A percentile compares a stretch with the other conserved stretches of the same genome.
Conservation (phyloP, 139 green algal genomes). For the Trebouxia sp. region DNA sequence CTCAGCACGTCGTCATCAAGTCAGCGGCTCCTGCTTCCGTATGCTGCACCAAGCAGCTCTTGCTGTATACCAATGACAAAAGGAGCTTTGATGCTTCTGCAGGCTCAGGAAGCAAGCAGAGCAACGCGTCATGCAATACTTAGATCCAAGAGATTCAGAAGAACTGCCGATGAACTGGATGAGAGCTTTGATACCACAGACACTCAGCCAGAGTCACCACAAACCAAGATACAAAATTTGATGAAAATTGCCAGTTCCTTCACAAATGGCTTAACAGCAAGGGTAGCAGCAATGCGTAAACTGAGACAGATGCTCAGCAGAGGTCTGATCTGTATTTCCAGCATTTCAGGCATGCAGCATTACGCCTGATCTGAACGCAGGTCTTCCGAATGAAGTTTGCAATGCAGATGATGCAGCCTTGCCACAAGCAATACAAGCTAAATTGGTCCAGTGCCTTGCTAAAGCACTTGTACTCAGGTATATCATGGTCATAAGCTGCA, state of each 20-base stretch:
- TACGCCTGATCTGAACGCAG: too few species aligned
- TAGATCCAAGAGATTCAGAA: not conserved
- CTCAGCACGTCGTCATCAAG: not conserved
- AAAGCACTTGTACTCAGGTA: constrained; percentile 5
- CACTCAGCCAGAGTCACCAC: not conserved
- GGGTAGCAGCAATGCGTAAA: not conserved
- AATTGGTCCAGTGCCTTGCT: not conserved
- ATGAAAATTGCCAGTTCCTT: not conserved
- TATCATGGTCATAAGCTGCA: too few species aligned
- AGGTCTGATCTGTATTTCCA: not conserved
- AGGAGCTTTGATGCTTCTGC: not conserved
- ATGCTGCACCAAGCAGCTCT: not conserved
- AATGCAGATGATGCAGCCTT: not conserved
- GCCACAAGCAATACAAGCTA: not conserved
- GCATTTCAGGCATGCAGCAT: too few species aligned
- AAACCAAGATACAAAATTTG: not conserved
- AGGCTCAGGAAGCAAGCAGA: constrained; percentile 3
- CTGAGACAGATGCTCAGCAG: not conserved
- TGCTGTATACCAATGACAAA: not conserved
- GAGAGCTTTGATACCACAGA: not conserved
- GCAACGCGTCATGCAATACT: not conserved
- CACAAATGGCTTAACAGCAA: too few species aligned
- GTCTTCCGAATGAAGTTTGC: not conserved
- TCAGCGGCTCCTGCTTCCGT: not conserved
- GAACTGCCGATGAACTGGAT: not conserved